Evolutionary conservation across 148 eudicot genomes (phyloP), one percentile per base, ranked within the genome.

Genomic region (Agrostemma githago): DNA sequence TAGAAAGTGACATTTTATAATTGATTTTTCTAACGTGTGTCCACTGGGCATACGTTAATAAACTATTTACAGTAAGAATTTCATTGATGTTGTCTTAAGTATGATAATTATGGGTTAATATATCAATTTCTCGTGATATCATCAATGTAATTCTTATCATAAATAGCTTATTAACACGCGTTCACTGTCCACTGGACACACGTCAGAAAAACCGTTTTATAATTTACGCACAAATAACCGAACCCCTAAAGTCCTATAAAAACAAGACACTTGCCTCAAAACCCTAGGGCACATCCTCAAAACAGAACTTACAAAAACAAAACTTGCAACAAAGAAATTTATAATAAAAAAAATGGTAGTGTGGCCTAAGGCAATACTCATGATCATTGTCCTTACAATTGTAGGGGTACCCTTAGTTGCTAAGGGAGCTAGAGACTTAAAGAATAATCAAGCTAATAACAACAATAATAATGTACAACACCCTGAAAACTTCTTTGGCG

Each of bases 401-500:
- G 78, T 70, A 70, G 78, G 81, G 57, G 2, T 62, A 21, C 62
- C 74, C 44, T 74, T 74, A 16, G 4, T 42, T 61, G 74, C 61
- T 70, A 62, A 74, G 74, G 82, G 65, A 20, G 71, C 34, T 56
- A 79, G 78, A 20, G 78, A 69, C 2, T 44, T 79, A 8, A 73
- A 68, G 5, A 19, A 48, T 39, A 44, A n/a, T n/a, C n/a, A 10
- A 10, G 81, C 8, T 1, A 3, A 26, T 1, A 26, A 26, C 34
- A 26, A 61, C 0, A 3, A 26, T 1, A 26, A 26, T 1, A 26
- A 61, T 7, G 72, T 61, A 19, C 77, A 74, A 19, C 77, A 74
- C 3, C 77, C 82, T 62, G 78, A 74, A 0, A 74, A 70, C 70
- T 74, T 79, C 74, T 62, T 61, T 79, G 81, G 74, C 38, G 81